These are phyloP conservation scores for Alternaria burnsii DNA, from an alignment of 2,329 filamentous ascomycete species.

Conservation along the genomic window DNA sequence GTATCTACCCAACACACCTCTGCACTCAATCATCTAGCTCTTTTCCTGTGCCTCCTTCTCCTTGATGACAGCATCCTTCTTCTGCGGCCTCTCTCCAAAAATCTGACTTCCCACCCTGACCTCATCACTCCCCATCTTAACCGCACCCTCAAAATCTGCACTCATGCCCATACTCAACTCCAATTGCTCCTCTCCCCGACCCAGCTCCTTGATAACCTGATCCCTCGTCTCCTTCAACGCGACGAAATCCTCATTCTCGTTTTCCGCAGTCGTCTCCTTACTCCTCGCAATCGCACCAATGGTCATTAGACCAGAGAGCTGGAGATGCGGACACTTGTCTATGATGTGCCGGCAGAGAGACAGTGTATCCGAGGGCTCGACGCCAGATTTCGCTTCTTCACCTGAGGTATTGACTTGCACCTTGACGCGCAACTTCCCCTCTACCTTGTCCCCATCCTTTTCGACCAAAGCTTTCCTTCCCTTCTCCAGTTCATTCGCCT, in stretches of 20 bases:
- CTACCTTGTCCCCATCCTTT: conserved; percentile 31
- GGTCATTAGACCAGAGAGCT: conserved; percentile 89
- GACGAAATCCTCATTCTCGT: conserved; percentile 91
- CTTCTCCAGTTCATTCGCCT: conserved; percentile 82
- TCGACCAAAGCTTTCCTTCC: conserved; percentile 69
- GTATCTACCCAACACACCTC: neutral
- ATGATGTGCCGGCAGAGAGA: conserved; percentile 75
- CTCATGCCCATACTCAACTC: conserved; percentile 99
- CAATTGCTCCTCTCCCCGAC: conserved; percentile 64
- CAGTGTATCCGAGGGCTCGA: conserved; percentile 70
- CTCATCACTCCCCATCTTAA: conserved; percentile 83
- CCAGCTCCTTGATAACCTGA: conserved; percentile 70
- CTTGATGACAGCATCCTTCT: conserved; percentile 77
- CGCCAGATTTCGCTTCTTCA: conserved; percentile 85
- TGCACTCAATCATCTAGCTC: conserved; percentile 3
- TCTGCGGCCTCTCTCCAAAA: conserved; percentile 83
- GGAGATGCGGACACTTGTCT: conserved; percentile 74
- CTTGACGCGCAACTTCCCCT: conserved; percentile 70
- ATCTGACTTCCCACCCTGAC: conserved; percentile 94
- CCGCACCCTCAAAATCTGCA: conserved; percentile 90
- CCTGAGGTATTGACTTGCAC: conserved; percentile 96
- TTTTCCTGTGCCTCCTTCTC: conserved; percentile 31
- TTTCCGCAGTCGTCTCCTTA: conserved; percentile 72
- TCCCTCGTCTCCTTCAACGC: conserved; percentile 74
- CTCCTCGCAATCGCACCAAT: conserved; percentile 94